Evolutionary conservation across 192 early-diverging fungal genomes (phyloP).

Genomic region (Spinellus fusiger): DNA sequence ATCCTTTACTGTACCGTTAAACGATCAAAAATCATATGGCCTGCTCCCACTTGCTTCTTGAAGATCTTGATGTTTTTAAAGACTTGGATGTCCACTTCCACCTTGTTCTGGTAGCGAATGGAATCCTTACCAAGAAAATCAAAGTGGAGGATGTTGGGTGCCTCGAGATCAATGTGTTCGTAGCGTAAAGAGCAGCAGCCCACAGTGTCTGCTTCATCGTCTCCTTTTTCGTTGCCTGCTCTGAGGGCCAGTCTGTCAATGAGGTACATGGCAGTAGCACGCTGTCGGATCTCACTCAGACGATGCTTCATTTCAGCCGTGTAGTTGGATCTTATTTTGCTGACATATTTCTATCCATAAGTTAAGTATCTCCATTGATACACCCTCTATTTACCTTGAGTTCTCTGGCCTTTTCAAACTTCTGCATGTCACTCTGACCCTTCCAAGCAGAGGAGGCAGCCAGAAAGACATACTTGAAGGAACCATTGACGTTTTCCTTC

Average conservation of each 20-base stretch:
- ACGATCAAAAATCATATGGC: conserved; percentile 89
- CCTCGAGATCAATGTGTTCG: conserved; percentile 83
- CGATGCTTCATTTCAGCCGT: conserved; percentile 73
- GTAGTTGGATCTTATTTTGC: conserved; percentile 74
- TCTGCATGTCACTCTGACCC: conserved; percentile 90
- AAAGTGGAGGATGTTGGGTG: conserved; percentile 81
- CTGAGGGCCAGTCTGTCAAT: conserved; percentile 92
- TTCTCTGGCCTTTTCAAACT: conserved; percentile 92
- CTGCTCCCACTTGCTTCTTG: conserved; percentile 70
- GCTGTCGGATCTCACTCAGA: conserved; percentile 77
- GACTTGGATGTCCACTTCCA: conserved; percentile 82
- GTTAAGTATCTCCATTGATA: not conserved
- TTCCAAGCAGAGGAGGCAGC: conserved; percentile 91
- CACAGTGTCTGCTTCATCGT: conserved; percentile 97
- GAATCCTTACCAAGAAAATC: conserved; percentile 99
- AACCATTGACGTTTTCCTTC: conserved; percentile 97
- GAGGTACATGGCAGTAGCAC: conserved; percentile 91
- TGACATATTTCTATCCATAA: conserved; percentile 53
- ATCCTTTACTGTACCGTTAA: conserved; percentile 54
- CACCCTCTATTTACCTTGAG: conserved; percentile 30
- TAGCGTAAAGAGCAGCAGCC: conserved; percentile 95
- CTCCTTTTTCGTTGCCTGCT: conserved; percentile 97
- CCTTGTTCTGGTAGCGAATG: conserved; percentile 85
- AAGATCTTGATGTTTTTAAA: conserved; percentile 92
- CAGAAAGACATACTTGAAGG: conserved; percentile 92